phyloP scores from a whole-genome alignment of 2,329 filamentous ascomycete species.

The Ophiostoma australiae region DNA sequence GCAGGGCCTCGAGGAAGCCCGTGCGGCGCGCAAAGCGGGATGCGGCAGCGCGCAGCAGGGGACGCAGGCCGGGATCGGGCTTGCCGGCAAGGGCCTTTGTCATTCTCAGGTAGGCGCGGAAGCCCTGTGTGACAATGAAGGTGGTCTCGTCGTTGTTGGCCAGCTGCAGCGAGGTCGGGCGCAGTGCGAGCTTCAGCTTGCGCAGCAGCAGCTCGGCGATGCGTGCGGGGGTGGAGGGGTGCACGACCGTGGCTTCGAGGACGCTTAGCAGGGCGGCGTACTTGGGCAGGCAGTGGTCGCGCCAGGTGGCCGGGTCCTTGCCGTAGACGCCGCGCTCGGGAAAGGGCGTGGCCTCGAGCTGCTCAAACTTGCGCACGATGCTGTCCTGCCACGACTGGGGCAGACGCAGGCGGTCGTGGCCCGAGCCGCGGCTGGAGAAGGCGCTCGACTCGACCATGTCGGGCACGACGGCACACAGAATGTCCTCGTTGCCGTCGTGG shows the following conservation, averaged over 20 bases:
- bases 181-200: conserved; percentile 61
- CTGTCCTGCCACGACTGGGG: conserved; percentile 68
- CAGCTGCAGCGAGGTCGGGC: conserved; percentile 52
- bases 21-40: conserved; percentile 60
- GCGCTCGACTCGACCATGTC: conserved; percentile 55
- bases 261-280: conserved; percentile 64
- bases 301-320: conserved; percentile 58
- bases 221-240: conserved; percentile 61
- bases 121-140: conserved; percentile 71
- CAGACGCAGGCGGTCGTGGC: conserved; percentile 49
- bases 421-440: conserved; percentile 42
- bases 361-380: conserved; percentile 65
- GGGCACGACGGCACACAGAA: conserved; percentile 64
- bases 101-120: conserved; percentile 66
- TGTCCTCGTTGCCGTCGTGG: conserved; percentile 58
- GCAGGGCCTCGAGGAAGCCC: conserved; percentile 61
- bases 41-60: conserved; percentile 60
- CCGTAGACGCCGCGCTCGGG: conserved; percentile 59
- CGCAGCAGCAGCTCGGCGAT: conserved; percentile 61
- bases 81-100: conserved; percentile 50
- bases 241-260: conserved; percentile 56
- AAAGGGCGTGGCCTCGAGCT: conserved; percentile 59
- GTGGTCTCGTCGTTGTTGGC: conserved; percentile 55
- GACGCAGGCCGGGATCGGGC: conserved; percentile 58
- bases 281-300: conserved; percentile 59